These are phyloP conservation scores for Gilbertella persicaria DNA, from an alignment of 371 early-diverging fungal genomes.

Conservation along the genomic window DNA sequence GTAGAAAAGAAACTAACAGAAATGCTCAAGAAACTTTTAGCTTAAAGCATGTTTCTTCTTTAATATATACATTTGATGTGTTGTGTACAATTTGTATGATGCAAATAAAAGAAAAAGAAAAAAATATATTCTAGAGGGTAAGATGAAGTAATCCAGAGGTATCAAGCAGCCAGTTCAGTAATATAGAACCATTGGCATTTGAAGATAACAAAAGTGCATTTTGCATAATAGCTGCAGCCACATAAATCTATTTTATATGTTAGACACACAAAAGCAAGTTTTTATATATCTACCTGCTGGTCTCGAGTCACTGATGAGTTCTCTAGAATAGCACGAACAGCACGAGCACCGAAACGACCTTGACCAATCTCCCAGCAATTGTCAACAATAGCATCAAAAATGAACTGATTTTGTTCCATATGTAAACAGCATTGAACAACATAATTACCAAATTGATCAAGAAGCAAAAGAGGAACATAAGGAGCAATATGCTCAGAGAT, in stretches of 20 bases:
- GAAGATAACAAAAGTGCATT: constrained; percentile 75
- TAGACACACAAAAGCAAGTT: no score
- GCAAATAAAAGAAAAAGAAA: no score
- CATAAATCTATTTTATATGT: constrained; percentile 43
- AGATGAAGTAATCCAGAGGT: constrained; percentile 76
- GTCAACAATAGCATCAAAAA: constrained; percentile 78
- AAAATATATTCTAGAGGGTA: no score
- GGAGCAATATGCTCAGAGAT: constrained; percentile 47
- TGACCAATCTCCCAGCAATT: constrained; percentile 73
- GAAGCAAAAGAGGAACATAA: constrained; percentile 70
- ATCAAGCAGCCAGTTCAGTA: constrained; percentile 91
- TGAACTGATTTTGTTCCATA: constrained; percentile 71
- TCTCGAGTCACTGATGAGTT: constrained; percentile 51
- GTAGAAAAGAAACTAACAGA: constrained; percentile 48
- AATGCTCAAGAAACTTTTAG: constrained; percentile 29
- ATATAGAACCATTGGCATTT: constrained; percentile 87
- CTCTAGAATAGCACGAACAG: constrained; percentile 80
- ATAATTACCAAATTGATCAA: constrained; percentile 88
- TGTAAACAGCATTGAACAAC: constrained; percentile 85
- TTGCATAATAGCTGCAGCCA: constrained; percentile 84
- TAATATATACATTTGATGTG: no score
- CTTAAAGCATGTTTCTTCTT: no score
- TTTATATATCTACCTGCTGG: constrained; percentile 49
- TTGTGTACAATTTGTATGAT: no score
- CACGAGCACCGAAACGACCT: constrained; percentile 81